A percentile compares a stretch with the other conserved stretches of the same genome.
These are phyloP conservation scores for Pyrenophora seminiperda DNA, from an alignment of 2,329 filamentous ascomycete genomes.

Conservation along the genomic window DNA sequence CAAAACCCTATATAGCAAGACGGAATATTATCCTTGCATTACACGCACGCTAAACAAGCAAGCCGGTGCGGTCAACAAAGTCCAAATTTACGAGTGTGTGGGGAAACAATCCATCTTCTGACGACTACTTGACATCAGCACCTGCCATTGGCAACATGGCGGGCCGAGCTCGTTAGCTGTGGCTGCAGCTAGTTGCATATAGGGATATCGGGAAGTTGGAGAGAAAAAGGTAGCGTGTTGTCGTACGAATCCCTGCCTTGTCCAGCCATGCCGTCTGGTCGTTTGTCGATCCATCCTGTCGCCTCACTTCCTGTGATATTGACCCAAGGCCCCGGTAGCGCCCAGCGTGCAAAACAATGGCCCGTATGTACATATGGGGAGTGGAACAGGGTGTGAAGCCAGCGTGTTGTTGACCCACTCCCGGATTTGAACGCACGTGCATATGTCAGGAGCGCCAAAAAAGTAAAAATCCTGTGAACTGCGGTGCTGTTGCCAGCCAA, in stretches of 20 bases:
- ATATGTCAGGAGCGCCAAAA: slow-evolving; percentile 5
- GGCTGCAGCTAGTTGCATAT: background rate
- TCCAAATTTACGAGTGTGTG: too few species aligned
- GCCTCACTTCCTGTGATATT: slow-evolving; percentile 17
- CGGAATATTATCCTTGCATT: too few species aligned
- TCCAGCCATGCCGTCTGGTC: background rate
- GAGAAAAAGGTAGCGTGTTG: background rate
- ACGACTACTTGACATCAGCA: too few species aligned
- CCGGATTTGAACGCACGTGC: slow-evolving; percentile 12
- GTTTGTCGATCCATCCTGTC: slow-evolving; percentile 6
- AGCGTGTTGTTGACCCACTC: background rate
- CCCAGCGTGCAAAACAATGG: slow-evolving; percentile 4
- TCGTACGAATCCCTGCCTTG: slow-evolving; percentile 7
- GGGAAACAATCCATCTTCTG: too few species aligned
- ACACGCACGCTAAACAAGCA: too few species aligned
- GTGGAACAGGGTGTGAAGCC: background rate
- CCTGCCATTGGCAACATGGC: too few species aligned
- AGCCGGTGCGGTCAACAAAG: too few species aligned
- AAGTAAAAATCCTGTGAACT: background rate
- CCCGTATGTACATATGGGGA: too few species aligned
- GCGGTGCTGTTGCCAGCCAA: background rate
- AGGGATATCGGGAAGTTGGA: background rate
- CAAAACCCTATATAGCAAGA: too few species aligned
- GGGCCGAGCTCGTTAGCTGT: too few species aligned
- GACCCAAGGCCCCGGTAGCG: slow-evolving; percentile 15